These are phyloP conservation scores for Tuber magnatum DNA, from an alignment of 495 filamentous ascomycete species.

Conservation along the genomic window DNA sequence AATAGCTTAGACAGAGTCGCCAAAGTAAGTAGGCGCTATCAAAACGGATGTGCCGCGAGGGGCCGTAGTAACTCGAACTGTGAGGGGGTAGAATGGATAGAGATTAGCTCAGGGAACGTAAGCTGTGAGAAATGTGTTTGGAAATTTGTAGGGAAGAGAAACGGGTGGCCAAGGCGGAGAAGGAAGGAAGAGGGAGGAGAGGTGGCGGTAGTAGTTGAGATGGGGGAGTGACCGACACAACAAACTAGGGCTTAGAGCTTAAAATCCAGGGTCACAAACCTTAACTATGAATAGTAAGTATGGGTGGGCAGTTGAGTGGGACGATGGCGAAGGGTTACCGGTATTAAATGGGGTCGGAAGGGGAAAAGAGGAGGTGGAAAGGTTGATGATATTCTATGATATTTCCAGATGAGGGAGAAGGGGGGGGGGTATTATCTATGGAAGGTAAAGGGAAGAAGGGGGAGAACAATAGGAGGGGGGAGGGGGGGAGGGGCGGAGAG, in stretches of 20 bases:
- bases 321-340: not conserved
- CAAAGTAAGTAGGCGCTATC: slow-evolving; percentile 33
- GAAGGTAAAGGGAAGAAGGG: not conserved
- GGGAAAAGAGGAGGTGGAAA: not conserved
- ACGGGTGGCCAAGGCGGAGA: slow-evolving; percentile 17
- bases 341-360: not conserved
- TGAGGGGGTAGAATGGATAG: not conserved
- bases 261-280: not conserved
- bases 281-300: slow-evolving; percentile 3
- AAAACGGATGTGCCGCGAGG: slow-evolving; percentile 25
- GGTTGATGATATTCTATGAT: not conserved
- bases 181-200: slow-evolving; percentile 18
- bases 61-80: slow-evolving; percentile 5
- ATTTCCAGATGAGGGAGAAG: not conserved
- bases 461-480: not conserved
- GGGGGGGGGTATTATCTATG: not conserved
- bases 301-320: not conserved
- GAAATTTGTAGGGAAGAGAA: slow-evolving; percentile 13
- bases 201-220: slow-evolving; percentile 18
- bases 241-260: not conserved
- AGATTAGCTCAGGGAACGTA: not conserved
- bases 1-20: slow-evolving; percentile 37
- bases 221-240: slow-evolving; percentile 11
- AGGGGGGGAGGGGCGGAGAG: not conserved
- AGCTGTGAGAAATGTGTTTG: slow-evolving; percentile 13